phyloP scores from a whole-genome alignment of 176 grass and related monocot species.

The Thinopyrum elongatum region DNA sequence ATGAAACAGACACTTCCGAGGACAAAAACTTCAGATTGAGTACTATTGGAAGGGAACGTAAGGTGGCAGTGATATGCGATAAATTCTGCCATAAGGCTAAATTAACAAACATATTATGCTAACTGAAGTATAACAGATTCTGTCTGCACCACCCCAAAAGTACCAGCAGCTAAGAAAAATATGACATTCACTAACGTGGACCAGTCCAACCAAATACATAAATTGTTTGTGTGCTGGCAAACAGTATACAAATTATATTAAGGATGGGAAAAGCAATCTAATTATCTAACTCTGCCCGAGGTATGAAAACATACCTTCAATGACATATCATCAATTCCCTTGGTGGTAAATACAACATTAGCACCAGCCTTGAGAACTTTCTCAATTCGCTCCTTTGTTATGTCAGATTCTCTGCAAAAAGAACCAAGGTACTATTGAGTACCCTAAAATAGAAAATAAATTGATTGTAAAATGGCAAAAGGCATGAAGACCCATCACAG shows the following conservation, averaged over 20 bases:
- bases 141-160: background rate
- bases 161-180: background rate
- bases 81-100: background rate
- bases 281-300: background rate
- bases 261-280: background rate
- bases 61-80: background rate
- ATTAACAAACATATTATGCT: background rate
- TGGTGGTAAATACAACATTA: slow-evolving; percentile 88
- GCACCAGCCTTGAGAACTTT: slow-evolving; percentile 85
- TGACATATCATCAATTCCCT: slow-evolving; percentile 98
- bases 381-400: slow-evolving; percentile 87
- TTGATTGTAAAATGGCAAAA: background rate
- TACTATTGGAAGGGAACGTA: background rate
- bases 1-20: background rate
- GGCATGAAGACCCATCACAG: background rate
- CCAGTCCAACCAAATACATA: background rate
- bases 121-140: no score
- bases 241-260: background rate
- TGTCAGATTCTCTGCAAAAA: slow-evolving; percentile 72
- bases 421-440: background rate
- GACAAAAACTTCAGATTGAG: background rate
- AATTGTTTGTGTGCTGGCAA: background rate
- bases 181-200: background rate
- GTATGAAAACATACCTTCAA: slow-evolving; percentile 58
- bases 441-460: background rate